Evolutionary conservation across 2,329 filamentous ascomycete species (phyloP).

Genomic region (Nothopassalora personata): DNA sequence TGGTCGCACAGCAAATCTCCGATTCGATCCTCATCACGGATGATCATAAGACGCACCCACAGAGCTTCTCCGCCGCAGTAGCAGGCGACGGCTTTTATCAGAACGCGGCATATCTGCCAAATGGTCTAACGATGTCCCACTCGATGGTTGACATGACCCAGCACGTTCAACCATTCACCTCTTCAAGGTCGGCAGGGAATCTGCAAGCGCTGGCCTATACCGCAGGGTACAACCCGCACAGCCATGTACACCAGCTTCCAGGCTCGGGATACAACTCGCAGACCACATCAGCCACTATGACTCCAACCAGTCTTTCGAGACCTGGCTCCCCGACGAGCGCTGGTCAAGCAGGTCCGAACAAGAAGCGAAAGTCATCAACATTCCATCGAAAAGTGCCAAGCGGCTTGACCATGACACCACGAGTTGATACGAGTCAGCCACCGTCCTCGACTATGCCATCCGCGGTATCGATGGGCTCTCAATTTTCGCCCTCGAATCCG

Average conservation of each 20-base stretch:
- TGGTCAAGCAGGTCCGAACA: constrained; percentile 61
- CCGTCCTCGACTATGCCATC: constrained; percentile 27
- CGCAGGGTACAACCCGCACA: constrained; percentile 30
- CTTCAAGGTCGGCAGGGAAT: constrained; percentile 60
- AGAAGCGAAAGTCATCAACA: constrained; percentile 65
- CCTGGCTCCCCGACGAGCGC: constrained; percentile 61
- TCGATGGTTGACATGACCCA: constrained; percentile 36
- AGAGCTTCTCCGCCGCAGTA: constrained; percentile 26
- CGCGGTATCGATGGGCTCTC: constrained; percentile 25
- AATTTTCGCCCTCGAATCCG: constrained; percentile 40
- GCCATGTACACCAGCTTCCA: constrained; percentile 33
- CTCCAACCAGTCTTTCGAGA: constrained; percentile 62
- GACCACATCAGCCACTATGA: constrained; percentile 44
- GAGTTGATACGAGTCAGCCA: constrained; percentile 55
- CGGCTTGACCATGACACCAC: constrained; percentile 70
- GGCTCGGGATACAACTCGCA: constrained; percentile 30
- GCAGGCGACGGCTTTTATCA: constrained; percentile 25
- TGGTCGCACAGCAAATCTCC: constrained; percentile 79
- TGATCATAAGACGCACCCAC: constrained; percentile 80
- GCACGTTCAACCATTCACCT: constrained; percentile 45
- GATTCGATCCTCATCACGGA: constrained; percentile 95
- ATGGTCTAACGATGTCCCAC: constrained; percentile 33
- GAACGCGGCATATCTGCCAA: constrained; percentile 23
- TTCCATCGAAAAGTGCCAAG: constrained; percentile 60
- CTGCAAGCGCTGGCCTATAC: constrained; percentile 51